These are phyloP conservation scores for Bipolaris zeicola DNA, from an alignment of 2,329 filamentous ascomycete species.

Conservation along the genomic window DNA sequence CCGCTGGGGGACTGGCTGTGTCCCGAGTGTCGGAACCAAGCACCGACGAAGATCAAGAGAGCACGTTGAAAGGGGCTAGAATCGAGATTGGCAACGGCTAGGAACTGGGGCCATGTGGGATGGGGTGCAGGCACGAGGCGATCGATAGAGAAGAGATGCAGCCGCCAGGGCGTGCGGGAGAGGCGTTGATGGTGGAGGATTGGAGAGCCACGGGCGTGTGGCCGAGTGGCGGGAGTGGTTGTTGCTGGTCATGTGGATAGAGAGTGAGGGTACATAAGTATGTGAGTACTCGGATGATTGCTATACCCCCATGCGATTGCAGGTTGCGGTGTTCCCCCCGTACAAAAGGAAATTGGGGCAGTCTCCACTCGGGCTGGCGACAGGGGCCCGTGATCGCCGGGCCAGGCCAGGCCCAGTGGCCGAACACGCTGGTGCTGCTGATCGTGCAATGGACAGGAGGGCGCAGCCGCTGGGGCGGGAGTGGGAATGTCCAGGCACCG, in stretches of 20 bases:
- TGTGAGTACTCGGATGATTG: background rate
- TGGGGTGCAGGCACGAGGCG: conserved; percentile 1
- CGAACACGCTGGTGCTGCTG: conserved; percentile 8
- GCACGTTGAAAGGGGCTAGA: conserved; percentile 32
- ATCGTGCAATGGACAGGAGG: conserved; percentile 1
- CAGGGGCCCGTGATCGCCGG: conserved; percentile 7
- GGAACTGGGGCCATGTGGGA: background rate
- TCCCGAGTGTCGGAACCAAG: conserved; percentile 50
- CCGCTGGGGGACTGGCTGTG: conserved; percentile 59
- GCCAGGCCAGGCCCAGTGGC: conserved; percentile 9
- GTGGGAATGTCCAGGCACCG: background rate
- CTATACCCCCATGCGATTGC: background rate
- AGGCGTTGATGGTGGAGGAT: conserved; percentile 17
- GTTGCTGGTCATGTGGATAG: background rate
- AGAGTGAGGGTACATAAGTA: background rate
- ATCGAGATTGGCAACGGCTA: background rate
- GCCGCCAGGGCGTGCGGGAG: conserved; percentile 18
- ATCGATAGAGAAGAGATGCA: conserved; percentile 7
- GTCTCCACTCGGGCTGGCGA: conserved; percentile 7
- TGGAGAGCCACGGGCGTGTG: conserved; percentile 2
- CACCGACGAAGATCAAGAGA: conserved; percentile 50
- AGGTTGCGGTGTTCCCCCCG: background rate
- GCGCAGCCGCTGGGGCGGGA: background rate
- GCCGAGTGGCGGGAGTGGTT: background rate
- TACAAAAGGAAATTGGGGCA: conserved; percentile 6